phyloP scores from a whole-genome alignment of 2,329 filamentous ascomycete species.

The Aspergillus terreus region DNA sequence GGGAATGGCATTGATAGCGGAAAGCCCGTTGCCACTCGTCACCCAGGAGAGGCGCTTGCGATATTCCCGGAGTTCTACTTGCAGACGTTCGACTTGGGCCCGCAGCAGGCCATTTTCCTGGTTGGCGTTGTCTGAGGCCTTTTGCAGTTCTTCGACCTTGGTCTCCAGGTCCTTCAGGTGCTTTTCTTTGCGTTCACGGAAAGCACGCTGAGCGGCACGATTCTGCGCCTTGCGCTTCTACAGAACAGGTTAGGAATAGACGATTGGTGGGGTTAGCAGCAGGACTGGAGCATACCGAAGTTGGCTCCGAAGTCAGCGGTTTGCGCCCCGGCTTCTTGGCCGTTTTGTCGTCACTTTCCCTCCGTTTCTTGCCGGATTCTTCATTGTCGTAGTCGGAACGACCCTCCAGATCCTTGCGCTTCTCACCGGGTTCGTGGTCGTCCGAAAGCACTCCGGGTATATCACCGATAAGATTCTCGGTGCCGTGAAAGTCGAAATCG shows the following conservation, averaged over 20 bases:
- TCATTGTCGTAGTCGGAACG: conserved; percentile 62
- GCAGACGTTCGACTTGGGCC: conserved; percentile 83
- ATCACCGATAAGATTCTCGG: conserved; percentile 71
- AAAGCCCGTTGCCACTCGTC: conserved; percentile 44
- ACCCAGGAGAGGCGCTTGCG: conserved; percentile 74
- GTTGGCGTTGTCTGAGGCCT: conserved; percentile 75
- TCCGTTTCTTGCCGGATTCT: conserved; percentile 62
- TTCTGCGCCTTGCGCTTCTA: conserved; percentile 79
- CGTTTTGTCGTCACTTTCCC: conserved; percentile 78
- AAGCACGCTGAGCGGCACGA: conserved; percentile 84
- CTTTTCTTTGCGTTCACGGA: conserved; percentile 91
- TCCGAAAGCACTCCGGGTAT: conserved; percentile 50
- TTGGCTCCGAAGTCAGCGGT: conserved; percentile 91
- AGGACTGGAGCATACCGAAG: conserved; percentile 66
- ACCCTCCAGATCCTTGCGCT: conserved; percentile 53
- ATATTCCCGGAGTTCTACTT: conserved; percentile 81
- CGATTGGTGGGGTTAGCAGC: not conserved
- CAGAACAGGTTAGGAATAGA: conserved; percentile 18
- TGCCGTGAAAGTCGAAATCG: conserved; percentile 65
- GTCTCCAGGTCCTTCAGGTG: conserved; percentile 52
- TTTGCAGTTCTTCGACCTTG: conserved; percentile 65
- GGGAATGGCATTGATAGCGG: conserved; percentile 48
- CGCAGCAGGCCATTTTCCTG: conserved; percentile 81
- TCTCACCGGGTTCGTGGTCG: conserved; percentile 56
- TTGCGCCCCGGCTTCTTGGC: conserved; percentile 96